Conservation (phyloP, 495 filamentous ascomycete species). For the Aspergillus indologenus region DNA sequence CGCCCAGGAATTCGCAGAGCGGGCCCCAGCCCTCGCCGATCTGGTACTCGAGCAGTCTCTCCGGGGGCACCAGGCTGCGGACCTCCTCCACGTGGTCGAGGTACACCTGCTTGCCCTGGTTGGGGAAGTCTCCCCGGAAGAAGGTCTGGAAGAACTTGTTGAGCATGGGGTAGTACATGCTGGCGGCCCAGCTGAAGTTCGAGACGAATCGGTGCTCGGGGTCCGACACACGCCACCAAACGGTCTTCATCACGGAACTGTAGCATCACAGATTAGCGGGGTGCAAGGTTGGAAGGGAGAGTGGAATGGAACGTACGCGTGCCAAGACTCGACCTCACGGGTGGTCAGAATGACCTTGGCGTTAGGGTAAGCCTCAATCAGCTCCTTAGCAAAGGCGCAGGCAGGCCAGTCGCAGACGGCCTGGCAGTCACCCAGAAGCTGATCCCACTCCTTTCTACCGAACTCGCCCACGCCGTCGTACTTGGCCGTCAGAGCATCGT, state of each 20-base stretch:
- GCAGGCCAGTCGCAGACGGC: slow-evolving; percentile 67
- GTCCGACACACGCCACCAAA: slow-evolving; percentile 53
- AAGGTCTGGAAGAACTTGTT: slow-evolving; percentile 57
- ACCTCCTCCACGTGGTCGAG: slow-evolving; percentile 44
- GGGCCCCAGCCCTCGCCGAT: slow-evolving; percentile 66
- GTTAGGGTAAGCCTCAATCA: slow-evolving; percentile 67
- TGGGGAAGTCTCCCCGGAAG: slow-evolving; percentile 51
- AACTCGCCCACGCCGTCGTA: slow-evolving; percentile 60
- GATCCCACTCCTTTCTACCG: slow-evolving; percentile 63
- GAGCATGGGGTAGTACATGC: slow-evolving; percentile 59
- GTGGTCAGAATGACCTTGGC: slow-evolving; percentile 65
- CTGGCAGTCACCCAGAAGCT: slow-evolving; percentile 63
- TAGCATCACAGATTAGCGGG: not conserved
- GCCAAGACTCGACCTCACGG: slow-evolving; percentile 59
- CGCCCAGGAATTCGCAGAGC: slow-evolving; percentile 63
- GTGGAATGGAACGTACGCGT: slow-evolving; percentile 34
- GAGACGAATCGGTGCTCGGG: slow-evolving; percentile 52
- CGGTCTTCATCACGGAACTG: slow-evolving; percentile 51
- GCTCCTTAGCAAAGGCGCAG: slow-evolving; percentile 61
- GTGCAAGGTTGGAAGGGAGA: not conserved
- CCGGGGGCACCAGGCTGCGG: slow-evolving; percentile 43
- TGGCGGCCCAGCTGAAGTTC: slow-evolving; percentile 53
- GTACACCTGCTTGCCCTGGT: slow-evolving; percentile 51
- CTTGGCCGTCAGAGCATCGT: slow-evolving; percentile 62
- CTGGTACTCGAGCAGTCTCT: slow-evolving; percentile 60